Evolutionary conservation across 805 yeast species (phyloP), one percentile per base, ranked within the genome.

Genomic region (Pichia cephalocereana): DNA sequence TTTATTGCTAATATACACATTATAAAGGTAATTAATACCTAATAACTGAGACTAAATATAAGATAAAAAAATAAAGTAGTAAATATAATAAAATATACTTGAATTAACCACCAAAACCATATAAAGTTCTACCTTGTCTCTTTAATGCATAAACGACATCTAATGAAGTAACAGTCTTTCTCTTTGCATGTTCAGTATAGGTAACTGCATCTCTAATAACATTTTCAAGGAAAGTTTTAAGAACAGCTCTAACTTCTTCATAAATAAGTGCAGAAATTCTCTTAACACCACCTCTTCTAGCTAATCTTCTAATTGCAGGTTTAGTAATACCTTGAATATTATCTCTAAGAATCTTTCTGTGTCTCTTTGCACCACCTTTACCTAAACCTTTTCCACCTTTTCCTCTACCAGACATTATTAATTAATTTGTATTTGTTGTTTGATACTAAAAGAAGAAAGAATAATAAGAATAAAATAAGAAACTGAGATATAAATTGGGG

Each of bases 281-380:
- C 85, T 91, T 91, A 70, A 91, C 99, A 90, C 99, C 99, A 79
- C 99, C 99, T 87, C 99, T 89, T 84, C 99, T 91, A 46, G 99
- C 99, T 67, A 91, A 85, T 87, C 99, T 91, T 81, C 99, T 89
- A 70, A 91, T 91, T 69, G 99, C 99, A 70, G 99, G 99, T 83
- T 91, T 91, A 56, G 99, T 91, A 71, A 91, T 91, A 80, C 99
- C 99, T 77, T 90, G 97, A 63, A 93, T 91, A 91, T 91, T 93
- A 75, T 93, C 99, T 82, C 98, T 90, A 60, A 90, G 80, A 75
- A 91, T 87, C 87, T 90, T 90, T 83, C 98, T 88, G 89, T 91
- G 99, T 77, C 99, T 89, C 84, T 91, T 91, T 67, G 99, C 99
- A 79, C 99, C 99, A 77, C 97, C 98, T 79, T 93, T 93, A 69